A percentile compares a stretch with the other conserved stretches of the same genome.
Conservation (phyloP, 352 stramenopile genomes). For the Globisporangium yorkense region DNA sequence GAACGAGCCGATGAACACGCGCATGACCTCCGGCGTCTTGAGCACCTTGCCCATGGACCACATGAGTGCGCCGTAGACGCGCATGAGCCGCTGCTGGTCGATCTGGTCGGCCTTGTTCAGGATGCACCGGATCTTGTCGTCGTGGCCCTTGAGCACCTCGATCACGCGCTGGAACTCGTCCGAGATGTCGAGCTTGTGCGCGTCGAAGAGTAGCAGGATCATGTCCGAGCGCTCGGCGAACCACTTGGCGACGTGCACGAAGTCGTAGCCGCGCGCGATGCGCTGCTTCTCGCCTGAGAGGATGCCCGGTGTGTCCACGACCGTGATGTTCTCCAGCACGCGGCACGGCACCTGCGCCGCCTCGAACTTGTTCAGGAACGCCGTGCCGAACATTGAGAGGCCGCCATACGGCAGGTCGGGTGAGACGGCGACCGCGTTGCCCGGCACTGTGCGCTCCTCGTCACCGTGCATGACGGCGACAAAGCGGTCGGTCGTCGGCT, state of each 20-base stretch:
- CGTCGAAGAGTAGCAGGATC: constrained; percentile 99
- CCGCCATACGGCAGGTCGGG: constrained; percentile 92
- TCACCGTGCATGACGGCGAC: constrained; percentile 97
- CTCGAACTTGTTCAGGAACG: constrained; percentile 98
- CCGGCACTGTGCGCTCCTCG: constrained; percentile 95
- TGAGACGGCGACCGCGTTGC: constrained; percentile 95
- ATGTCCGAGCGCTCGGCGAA: constrained; percentile 96
- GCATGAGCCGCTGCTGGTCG: constrained; percentile 96
- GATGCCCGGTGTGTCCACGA: constrained; percentile 98
- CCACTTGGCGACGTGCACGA: constrained; percentile 87
- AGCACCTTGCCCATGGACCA: constrained; percentile 98
- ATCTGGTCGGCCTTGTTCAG: constrained; percentile 99
- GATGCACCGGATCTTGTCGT: constrained; percentile 98
- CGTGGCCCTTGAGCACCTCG: constrained; percentile 93
- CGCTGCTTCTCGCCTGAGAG: constrained; percentile 98
- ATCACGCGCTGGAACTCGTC: constrained; percentile 98
- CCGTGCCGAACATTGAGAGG: constrained; percentile 95
- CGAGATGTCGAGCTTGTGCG: constrained; percentile 99
- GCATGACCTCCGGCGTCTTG: constrained; percentile 96
- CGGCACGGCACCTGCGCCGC: constrained; percentile 91
- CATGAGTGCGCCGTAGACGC: constrained; percentile 95
- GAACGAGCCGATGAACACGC: constrained; percentile 98
- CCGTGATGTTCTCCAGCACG: constrained; percentile 93
- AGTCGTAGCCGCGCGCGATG: constrained; percentile 96
- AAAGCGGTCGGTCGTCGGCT: constrained; percentile 98